phyloP scores from a whole-genome alignment of 495 filamentous ascomycete genomes.

The Poronia punctata region DNA sequence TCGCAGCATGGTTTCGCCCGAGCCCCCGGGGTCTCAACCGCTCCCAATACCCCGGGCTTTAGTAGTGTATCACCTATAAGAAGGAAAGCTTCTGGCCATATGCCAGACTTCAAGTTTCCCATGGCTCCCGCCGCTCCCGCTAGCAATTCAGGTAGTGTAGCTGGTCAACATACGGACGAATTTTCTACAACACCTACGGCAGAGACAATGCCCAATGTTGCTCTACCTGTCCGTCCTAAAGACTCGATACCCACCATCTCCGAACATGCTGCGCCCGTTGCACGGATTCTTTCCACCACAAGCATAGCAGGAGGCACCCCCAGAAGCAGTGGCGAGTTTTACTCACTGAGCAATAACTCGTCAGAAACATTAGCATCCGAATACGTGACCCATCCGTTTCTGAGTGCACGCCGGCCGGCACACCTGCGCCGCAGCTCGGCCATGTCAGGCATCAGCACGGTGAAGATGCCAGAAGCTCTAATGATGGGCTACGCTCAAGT shows the following conservation, averaged over 20 bases:
- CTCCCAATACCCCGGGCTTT: slow-evolving; percentile 34
- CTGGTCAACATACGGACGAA: slow-evolving; percentile 20
- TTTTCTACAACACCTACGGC: slow-evolving; percentile 30
- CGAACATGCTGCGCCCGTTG: slow-evolving; percentile 51
- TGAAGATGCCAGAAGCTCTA: slow-evolving; percentile 58
- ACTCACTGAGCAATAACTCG: slow-evolving; percentile 88
- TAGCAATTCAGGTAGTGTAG: slow-evolving; percentile 3
- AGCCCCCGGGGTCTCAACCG: slow-evolving; percentile 28
- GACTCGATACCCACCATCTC: slow-evolving; percentile 39
- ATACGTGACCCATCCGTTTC: slow-evolving; percentile 57
- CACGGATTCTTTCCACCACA: slow-evolving; percentile 65
- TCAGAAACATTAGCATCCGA: slow-evolving; percentile 90
- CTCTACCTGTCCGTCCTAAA: slow-evolving; percentile 27
- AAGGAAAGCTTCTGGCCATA: slow-evolving; percentile 33
- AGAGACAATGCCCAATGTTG: slow-evolving; percentile 20
- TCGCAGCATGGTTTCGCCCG: slow-evolving; percentile 28
- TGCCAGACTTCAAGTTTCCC: slow-evolving; percentile 67
- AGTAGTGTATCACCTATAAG: slow-evolving; percentile 20
- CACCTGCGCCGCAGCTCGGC: slow-evolving; percentile 60
- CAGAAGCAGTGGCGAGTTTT: slow-evolving; percentile 90
- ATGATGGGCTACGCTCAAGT: slow-evolving; percentile 99
- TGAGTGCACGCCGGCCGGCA: slow-evolving; percentile 36
- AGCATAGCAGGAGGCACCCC: slow-evolving; percentile 62
- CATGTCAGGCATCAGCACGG: slow-evolving; percentile 37
- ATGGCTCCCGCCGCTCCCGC: slow-evolving; percentile 40